Evolutionary conservation across 768 basidiomycete genomes (phyloP).

Genomic region (Suillus variegatus): DNA sequence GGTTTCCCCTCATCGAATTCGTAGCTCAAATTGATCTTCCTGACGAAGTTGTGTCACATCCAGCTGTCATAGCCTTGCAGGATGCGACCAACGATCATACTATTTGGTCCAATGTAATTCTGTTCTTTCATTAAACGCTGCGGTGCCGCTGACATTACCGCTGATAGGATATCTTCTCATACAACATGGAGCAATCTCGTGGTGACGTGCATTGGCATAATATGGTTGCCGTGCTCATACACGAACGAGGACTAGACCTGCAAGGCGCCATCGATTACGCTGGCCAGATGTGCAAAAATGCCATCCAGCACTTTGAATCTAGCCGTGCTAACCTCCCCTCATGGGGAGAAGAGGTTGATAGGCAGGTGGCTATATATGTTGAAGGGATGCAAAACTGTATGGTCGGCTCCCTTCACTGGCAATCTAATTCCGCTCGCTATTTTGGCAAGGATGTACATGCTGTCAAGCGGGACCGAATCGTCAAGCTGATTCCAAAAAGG

Average conservation of each 20-base stretch:
- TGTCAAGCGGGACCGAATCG: slow-evolving; percentile 53
- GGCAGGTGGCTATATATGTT: slow-evolving; percentile 59
- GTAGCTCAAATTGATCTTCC: slow-evolving; percentile 52
- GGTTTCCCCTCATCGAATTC: slow-evolving; percentile 56
- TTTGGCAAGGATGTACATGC: slow-evolving; percentile 58
- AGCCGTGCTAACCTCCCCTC: slow-evolving; percentile 53
- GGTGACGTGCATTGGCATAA: slow-evolving; percentile 59
- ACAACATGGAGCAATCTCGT: slow-evolving; percentile 72
- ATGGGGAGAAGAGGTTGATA: slow-evolving; percentile 62
- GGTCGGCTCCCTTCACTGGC: slow-evolving; percentile 72
- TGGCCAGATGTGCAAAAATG: slow-evolving; percentile 41
- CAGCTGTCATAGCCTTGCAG: slow-evolving; percentile 44
- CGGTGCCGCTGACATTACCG: slow-evolving; percentile 5
- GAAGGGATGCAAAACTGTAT: slow-evolving; percentile 68
- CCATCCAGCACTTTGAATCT: slow-evolving; percentile 52
- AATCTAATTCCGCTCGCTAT: slow-evolving; percentile 67
- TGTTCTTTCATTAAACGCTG: slow-evolving; percentile 4
- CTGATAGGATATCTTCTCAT: slow-evolving; percentile 65
- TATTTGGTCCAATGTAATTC: slow-evolving; percentile 44
- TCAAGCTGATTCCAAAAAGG: slow-evolving; percentile 49
- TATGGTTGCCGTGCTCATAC: slow-evolving; percentile 35
- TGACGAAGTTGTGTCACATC: slow-evolving; percentile 53
- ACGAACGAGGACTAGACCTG: slow-evolving; percentile 58
- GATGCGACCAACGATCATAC: slow-evolving; percentile 53
- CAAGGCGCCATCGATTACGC: slow-evolving; percentile 67